These are phyloP conservation scores for Kwoniella heveanensis DNA, from an alignment of 768 basidiomycete species.

Conservation along the genomic window DNA sequence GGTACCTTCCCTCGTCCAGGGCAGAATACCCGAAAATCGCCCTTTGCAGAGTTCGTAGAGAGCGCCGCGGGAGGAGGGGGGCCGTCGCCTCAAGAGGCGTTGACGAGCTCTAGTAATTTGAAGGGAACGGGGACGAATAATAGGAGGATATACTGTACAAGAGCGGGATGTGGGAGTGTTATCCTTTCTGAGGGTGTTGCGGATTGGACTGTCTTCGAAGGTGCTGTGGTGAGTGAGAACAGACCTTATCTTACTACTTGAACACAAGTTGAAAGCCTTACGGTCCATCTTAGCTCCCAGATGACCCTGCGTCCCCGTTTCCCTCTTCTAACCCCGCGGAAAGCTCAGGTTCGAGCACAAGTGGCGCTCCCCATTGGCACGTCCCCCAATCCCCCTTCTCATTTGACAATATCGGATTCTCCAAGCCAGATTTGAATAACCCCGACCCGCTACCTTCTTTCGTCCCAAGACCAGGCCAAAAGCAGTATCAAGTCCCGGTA, in stretches of 20 bases:
- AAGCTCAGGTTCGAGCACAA: background rate
- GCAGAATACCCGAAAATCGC: background rate
- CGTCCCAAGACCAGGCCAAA: constrained; percentile 4
- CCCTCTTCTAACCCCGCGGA: constrained; percentile 6
- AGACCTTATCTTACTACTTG: no score
- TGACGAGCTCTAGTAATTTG: background rate
- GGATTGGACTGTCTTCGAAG: constrained; percentile 32
- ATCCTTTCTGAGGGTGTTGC: constrained; percentile 46
- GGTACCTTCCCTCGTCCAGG: constrained; percentile 22
- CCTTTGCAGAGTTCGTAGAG: background rate
- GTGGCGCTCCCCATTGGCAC: constrained; percentile 39
- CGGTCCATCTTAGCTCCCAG: no score
- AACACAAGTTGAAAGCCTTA: no score
- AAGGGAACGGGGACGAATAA: constrained; percentile 9
- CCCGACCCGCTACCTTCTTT: constrained; percentile 4
- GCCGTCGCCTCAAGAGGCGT: background rate
- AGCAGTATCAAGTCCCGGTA: background rate
- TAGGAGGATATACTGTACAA: constrained; percentile 50
- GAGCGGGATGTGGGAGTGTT: constrained; percentile 51
- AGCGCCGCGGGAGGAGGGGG: background rate
- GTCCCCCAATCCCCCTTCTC: constrained; percentile 49
- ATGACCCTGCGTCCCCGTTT: constrained; percentile 44
- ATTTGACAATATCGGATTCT: constrained; percentile 58
- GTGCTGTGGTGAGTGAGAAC: constrained; percentile 40
- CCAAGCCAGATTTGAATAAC: constrained; percentile 30